Conservation (phyloP, 805 yeast genomes). For the Priceomyces castillae region DNA sequence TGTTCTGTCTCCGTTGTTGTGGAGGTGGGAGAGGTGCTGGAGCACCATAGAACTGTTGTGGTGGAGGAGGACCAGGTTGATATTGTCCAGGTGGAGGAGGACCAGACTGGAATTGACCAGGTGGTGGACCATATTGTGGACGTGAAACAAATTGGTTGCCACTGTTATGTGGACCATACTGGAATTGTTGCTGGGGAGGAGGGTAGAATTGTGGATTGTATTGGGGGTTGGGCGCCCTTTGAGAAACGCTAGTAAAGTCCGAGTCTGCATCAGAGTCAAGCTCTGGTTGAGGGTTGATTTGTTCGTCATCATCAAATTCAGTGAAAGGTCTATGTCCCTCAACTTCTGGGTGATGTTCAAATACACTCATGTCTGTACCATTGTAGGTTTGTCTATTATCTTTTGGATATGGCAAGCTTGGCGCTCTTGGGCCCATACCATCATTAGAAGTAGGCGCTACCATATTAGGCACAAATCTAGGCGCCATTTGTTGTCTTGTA, state of each 20-base stretch:
- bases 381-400: slow-evolving; percentile 15
- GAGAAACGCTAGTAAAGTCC: slow-evolving; percentile 76
- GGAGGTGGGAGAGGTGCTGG: slow-evolving; percentile 3
- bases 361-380: slow-evolving; percentile 27
- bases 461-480: slow-evolving; percentile 24
- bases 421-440: slow-evolving; percentile 1
- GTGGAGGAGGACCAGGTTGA: slow-evolving; percentile 4
- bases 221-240: slow-evolving; percentile 65
- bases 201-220: slow-evolving; percentile 6
- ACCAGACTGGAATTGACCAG: slow-evolving; percentile 11
- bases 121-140: slow-evolving; percentile 18
- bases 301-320: slow-evolving; percentile 31
- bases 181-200: slow-evolving; percentile 5
- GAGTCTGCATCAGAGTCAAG: slow-evolving; percentile 48
- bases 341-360: slow-evolving; percentile 45
- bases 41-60: slow-evolving; percentile 4
- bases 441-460: slow-evolving; percentile 26
- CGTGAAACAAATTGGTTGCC: slow-evolving; percentile 14
- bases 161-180: slow-evolving; percentile 8
- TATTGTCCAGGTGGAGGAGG: slow-evolving; percentile 6
- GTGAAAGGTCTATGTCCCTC: slow-evolving; percentile 47
- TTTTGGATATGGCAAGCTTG: slow-evolving; percentile 25
- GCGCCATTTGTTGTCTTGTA: slow-evolving; percentile 31
- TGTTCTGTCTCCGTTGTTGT: slow-evolving; percentile 18
- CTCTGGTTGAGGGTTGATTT: slow-evolving; percentile 7